Base-by-base conservation (phyloP, 441 rosid genomes). In the Eutrema salsugineum region DNA sequence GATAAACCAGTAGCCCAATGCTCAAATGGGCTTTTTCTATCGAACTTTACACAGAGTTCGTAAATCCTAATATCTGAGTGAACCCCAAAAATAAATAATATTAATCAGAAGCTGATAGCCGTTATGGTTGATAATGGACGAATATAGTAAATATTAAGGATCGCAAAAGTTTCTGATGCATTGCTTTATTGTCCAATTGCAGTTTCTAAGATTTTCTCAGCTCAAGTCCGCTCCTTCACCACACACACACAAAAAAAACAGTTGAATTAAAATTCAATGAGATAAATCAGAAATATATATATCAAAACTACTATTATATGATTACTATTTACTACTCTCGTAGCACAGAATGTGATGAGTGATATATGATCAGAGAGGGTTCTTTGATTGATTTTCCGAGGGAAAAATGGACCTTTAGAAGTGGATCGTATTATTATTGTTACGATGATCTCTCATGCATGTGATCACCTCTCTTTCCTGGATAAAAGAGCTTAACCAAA, bases 401-500 rank as follows among this genome's bases (percentile, higher is more conserved):
- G 14, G 11, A 43, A 8, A 19, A 30, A 3, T 59, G 7, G 49
- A 69, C 58, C 66, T 58, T 58, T 64, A 44, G 19, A 32, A 71
- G 58, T 61, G 63, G 66, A 65, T 65, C 39, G 57, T 28, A 35
- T 30, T 40, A 48, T 73, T 40, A 35, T 50, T 1, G 48, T 40
- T 59, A 66, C 20, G 68, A 59, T 66, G 68, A 49, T 59, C 55
- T 40, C 62, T 49, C 62, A 19, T 50, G 62, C 72, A 73, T 57
- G 66, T 73, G 71, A 73, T 66, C 53, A 48, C 58, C 53, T 51
- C 17, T 20, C 17, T 49, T 59, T 66, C 53, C 40, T 42, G 40
- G 62, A 60, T 15, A 33, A 40, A 17, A 20, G 22, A 60, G 46
- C n/a, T n/a, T n/a, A n/a, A n/a, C n/a, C n/a, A n/a, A n/a, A n/a